Percentiles rank a stretch among this genome's conserved stretches.
Conservation (phyloP, 768 basidiomycete genomes). For the Mycena metata region DNA sequence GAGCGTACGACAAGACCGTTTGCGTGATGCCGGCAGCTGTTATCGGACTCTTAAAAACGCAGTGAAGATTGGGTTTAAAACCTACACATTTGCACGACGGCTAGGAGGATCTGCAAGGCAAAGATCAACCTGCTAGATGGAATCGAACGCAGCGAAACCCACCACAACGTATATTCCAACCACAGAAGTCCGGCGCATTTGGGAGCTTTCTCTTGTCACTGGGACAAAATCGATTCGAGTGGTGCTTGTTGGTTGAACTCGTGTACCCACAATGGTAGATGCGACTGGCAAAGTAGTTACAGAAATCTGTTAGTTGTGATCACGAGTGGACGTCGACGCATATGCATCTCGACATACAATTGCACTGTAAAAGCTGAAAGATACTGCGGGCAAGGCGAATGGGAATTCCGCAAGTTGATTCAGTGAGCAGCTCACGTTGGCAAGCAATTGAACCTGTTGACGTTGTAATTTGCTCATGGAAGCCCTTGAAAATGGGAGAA, state of each 20-base stretch:
- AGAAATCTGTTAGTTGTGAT: not conserved
- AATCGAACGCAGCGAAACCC: too few relatives aligned
- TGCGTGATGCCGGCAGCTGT: conserved; percentile 9
- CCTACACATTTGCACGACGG: conserved; percentile 4
- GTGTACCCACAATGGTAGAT: conserved; percentile 16
- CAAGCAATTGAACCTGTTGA: conserved; percentile 32
- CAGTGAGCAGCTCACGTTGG: conserved; percentile 20
- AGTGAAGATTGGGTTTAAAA: too few relatives aligned
- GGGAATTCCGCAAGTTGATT: too few relatives aligned
- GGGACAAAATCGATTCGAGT: too few relatives aligned
- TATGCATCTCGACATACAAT: not conserved
- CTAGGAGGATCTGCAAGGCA: conserved; percentile 2
- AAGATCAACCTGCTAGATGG: too few relatives aligned
- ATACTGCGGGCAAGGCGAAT: conserved; percentile 11
- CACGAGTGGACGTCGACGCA: too few relatives aligned
- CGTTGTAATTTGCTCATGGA: not conserved
- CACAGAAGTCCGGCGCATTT: too few relatives aligned
- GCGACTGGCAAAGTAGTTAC: conserved; percentile 22
- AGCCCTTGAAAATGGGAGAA: not conserved
- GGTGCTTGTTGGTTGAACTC: too few relatives aligned
- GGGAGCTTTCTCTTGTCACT: too few relatives aligned
- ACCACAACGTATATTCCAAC: too few relatives aligned
- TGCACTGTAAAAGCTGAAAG: conserved; percentile 11
- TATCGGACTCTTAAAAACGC: too few relatives aligned
- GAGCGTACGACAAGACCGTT: not conserved